Conservation (phyloP, 83 land plant species). For the Thuja plicata region DNA sequence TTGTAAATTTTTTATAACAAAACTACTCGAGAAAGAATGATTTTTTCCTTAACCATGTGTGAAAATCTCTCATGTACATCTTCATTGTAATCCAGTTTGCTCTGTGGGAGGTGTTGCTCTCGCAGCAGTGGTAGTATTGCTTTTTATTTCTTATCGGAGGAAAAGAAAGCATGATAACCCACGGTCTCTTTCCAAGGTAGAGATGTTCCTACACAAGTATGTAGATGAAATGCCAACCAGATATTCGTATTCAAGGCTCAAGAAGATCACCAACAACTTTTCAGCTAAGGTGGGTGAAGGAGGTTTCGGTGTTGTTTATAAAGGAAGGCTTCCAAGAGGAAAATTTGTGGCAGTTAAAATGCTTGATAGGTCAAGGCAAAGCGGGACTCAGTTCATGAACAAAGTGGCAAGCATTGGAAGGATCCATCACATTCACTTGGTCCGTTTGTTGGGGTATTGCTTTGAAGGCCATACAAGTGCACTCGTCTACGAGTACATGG, state of each 20-base stretch:
- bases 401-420: conserved; percentile 16
- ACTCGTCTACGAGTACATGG: conserved; percentile 23
- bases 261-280: not conserved
- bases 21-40: no score
- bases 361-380: conserved; percentile 19
- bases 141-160: no score
- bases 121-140: no score
- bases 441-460: conserved; percentile 24
- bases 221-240: not conserved
- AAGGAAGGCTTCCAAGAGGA: conserved; percentile 10
- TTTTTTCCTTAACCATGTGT: no score
- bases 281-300: not conserved
- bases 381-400: conserved; percentile 27
- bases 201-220: not conserved
- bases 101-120: no score
- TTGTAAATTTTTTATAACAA: no score
- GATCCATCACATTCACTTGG: conserved; percentile 21
- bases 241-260: not conserved
- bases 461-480: not conserved
- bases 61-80: no score
- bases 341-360: conserved; percentile 19
- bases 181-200: not conserved
- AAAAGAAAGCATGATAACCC: no score
- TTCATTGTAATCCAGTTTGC: no score
- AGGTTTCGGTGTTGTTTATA: not conserved